Conservation (phyloP, 2,329 filamentous ascomycete species). For the Sclerotinia sclerotiorum region DNA sequence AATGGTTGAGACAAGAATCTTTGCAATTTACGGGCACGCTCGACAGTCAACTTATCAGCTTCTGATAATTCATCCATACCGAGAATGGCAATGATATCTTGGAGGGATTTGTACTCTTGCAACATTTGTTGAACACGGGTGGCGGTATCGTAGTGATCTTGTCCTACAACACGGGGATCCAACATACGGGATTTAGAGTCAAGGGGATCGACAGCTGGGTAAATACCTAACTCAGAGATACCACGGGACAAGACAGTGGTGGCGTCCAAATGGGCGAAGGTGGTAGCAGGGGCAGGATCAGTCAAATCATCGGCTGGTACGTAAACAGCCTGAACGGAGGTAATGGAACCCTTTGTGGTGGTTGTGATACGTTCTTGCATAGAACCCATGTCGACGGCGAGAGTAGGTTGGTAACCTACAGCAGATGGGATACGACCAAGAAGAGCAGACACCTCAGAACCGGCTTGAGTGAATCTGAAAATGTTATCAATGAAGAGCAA, state of each 20-base stretch:
- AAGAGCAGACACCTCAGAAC: constrained; percentile 99
- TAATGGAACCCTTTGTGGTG: constrained; percentile 99
- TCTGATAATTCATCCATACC: constrained; percentile 99
- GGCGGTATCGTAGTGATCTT: constrained; percentile 96
- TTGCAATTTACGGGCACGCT: constrained; percentile 99
- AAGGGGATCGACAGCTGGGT: constrained; percentile 98
- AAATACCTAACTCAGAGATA: constrained; percentile 99
- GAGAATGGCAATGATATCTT: constrained; percentile 99
- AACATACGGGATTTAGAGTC: constrained; percentile 99
- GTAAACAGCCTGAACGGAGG: constrained; percentile 99
- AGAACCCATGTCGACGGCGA: constrained; percentile 97
- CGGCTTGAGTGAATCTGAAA: constrained; percentile 99
- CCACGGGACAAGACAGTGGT: constrained; percentile 99
- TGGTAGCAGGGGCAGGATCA: constrained; percentile 98
- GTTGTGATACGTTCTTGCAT: constrained; percentile 99
- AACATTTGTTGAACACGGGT: constrained; percentile 98
- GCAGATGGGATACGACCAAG: constrained; percentile 99
- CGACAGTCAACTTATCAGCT: constrained; percentile 98
- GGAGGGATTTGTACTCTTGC: constrained; percentile 99
- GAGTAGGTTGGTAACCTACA: constrained; percentile 99
- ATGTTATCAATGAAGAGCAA: constrained; percentile 99
- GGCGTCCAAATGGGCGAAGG: constrained; percentile 99
- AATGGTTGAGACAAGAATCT: constrained; percentile 99
- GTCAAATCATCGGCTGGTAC: constrained; percentile 99
- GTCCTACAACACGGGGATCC: constrained; percentile 95